Base-by-base conservation (phyloP, 352 stramenopile genomes). In the Phytophthora litchii region DNA sequence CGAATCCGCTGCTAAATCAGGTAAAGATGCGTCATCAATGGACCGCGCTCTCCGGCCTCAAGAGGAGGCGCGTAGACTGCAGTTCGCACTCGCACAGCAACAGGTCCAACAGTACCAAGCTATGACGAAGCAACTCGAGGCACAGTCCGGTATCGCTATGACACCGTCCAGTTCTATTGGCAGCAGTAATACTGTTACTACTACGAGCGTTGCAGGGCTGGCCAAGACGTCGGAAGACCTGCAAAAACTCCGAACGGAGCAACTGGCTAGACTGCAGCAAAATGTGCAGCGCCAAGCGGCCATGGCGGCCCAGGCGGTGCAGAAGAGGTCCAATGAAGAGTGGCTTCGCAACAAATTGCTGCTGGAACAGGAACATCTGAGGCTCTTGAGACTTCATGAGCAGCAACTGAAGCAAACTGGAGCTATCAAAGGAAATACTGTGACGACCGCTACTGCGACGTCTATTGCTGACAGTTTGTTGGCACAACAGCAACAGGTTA, bases 191-290 rank as follows among this genome's bases (percentile, higher is more conserved):
- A 29, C 3, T 14, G 38, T 0, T 23, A 45, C 14, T 38, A 29
- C 6, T 31, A 32, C 44, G 1, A 53, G 34, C 3, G 36, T 67
- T 4, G 34, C 61, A 0, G 54, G 58, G 20, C 27, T 72, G 13
- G 58, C 55, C 1, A 68, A 71, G 54, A 76, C 59, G 14, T 60
- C 58, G 8, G 64, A 85, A 25, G 75, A 86, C 17, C 54, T 86
- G 13, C 68, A 88, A 52, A 73, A 76, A 1, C 55, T 74, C 5
- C 65, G 76, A 14, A 65, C 78, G 31, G 73, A 85, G 46, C 73
- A 79, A 12, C 62, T 89, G 7, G 60, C 80, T 29, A 74, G 67
- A 12, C 55, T 91, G 25, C 81, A 91, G 49, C 78, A 88, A 25
- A 80, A 80, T 17, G 64, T 69, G 25, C 69, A 67, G 42, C 51